Base-by-base conservation (phyloP, 2,329 filamentous ascomycete species). In the Exophiala alcalophila region DNA sequence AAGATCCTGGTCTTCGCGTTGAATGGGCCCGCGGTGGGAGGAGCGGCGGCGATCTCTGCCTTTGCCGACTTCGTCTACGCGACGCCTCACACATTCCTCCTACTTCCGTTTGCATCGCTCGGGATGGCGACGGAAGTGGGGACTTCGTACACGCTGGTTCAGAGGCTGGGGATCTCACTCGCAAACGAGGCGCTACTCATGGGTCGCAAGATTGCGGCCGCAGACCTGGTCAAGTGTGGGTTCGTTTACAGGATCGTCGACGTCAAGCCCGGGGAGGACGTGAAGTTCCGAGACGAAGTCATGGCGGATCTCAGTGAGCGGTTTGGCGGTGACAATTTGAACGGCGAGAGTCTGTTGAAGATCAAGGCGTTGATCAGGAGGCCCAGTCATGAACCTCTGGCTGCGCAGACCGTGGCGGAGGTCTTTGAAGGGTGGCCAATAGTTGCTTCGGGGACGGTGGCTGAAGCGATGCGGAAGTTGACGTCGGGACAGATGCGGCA, bases 161-260 rank as follows among this genome's bases (percentile, higher is more conserved):
- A 84, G 57, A 73, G 90, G 0, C 72, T 97, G 14, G 91, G 92
- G 1, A 77, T 87, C 36, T 71, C 77, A 44, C 85, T 86, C 61
- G 89, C 89, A 5, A 94, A 94, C 60, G 91, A 97, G 72, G 91
- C 91, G 10, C 75, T 97, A 7, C 81, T 97, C 53, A 92, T 94
- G 84, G 88, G 84, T 58, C 85, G 84, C 65, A 76, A 81, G 28
- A 86, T 97, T 55, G 62, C 72, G 0, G 77, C 77, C 19, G 77
- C 83, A 15, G 87, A 94, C 59, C 73, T 97, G 20, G 71, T 89
- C 49, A 68, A 73, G 7, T 76, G 78, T 2, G 90, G 91, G 0
- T 97, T 88, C 58, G 86, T 94, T 30, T 97, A 96, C 58, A 84
- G 83, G 65, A 74, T 95, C 10, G 84, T 96, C 53, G 68, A 70